phyloP scores from a whole-genome alignment of 495 filamentous ascomycete species.

The Neurospora sublineolata region DNA sequence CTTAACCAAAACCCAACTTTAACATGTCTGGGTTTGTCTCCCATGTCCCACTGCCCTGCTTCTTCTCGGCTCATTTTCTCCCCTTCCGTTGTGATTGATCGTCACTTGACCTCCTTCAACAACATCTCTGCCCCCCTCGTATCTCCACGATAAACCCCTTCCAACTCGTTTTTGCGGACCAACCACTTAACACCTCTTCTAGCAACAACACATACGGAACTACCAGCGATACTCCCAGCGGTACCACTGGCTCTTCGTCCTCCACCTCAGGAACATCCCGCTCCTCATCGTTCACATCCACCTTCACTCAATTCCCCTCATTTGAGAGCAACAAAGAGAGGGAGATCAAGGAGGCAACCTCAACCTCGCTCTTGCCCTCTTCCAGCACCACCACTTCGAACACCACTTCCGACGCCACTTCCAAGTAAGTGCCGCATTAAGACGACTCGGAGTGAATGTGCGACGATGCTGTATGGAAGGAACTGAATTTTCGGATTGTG shows the following conservation, averaged over 20 bases:
- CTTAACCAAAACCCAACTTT: not conserved
- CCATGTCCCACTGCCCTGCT: not conserved
- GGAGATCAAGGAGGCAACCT: not conserved
- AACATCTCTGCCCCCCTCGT: not conserved
- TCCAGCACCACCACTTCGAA: not conserved
- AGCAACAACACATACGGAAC: not conserved
- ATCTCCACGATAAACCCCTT: not conserved
- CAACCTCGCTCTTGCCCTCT: not conserved
- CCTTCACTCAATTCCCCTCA: not conserved
- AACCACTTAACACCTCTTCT: not conserved
- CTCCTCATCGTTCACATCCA: not conserved
- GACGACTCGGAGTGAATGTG: not conserved
- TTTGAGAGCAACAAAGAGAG: not conserved
- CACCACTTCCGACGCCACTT: not conserved
- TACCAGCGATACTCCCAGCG: not conserved
- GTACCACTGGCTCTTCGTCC: not conserved
- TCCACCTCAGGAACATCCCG: not conserved
- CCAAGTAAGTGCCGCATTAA: not conserved
- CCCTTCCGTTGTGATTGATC: not conserved
- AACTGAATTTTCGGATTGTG: not conserved
- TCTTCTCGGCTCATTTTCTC: not conserved
- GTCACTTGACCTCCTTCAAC: not conserved
- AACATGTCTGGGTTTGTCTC: not conserved
- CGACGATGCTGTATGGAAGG: not conserved
- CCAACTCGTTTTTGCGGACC: not conserved